Base-by-base conservation (phyloP, 176 grass and related monocot species). In the Triticum urartu region DNA sequence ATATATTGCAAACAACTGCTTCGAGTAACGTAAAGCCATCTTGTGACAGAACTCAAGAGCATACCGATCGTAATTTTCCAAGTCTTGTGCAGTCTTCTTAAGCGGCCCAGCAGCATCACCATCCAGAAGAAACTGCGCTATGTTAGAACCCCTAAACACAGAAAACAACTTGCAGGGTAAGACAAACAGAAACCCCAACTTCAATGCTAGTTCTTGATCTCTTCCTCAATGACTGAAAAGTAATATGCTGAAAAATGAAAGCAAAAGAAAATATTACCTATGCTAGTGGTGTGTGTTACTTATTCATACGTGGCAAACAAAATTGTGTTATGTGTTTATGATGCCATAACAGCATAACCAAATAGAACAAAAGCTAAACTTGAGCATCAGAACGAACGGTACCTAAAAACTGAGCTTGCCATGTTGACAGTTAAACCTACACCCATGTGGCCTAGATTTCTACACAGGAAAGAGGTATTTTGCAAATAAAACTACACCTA, bases 1-100 rank as follows among this genome's bases (percentile, higher is more conserved):
- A 45, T 90, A 98, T 71, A 98, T 98, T 68, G 40, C 25, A 78
- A 98, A 98, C 35, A 98, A 75, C 78, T 98, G 95, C 35, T 88
- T 95, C 14, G 93, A 93, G 70, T 93, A 93, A 68, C 21, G 83
- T 17, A 22, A 77, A 48, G 93, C 91, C 18, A 93, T 30, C 59
- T 81, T 87, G 86, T 18, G 54, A 81, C 95, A 93, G 83, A 87
- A 90, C 13, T 85, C 24, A 81, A 86, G 33, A 33, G 75, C 93
- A 38, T 10, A 7, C 1, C 1, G 22, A 63, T 92, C 84, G 10
- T 90, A 80, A 20, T 81, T n/a, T 40, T 95, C 26, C 72, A 98
- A 75, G 18, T 98, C 91, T 5, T 73, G 11, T 24, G 81, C 30
- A 10, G 89, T 90, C 84, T 92, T 98, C 68, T 85, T 91, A 73